Conservation (phyloP, 306 rosid species). For the Hippophae tibetana region DNA sequence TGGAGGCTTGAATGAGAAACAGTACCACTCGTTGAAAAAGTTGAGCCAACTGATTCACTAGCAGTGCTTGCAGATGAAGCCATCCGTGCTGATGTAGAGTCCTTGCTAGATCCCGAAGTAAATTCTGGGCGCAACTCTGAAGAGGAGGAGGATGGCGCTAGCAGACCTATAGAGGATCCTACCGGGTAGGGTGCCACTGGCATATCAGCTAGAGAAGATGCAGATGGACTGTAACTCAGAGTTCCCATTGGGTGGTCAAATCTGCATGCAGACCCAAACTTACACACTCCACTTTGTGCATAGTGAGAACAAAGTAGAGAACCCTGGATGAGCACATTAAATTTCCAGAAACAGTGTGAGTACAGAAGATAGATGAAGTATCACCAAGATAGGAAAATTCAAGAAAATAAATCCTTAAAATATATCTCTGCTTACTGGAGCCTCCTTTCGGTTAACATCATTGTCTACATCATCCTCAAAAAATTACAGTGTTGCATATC, state of each 20-base stretch:
- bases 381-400: no score
- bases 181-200: conserved; percentile 93
- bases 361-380: neutral
- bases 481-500: no score
- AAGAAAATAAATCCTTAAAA: no score
- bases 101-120: conserved; percentile 56
- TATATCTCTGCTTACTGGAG: no score
- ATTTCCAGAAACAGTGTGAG: conserved; percentile 4
- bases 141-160: conserved; percentile 85
- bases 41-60: conserved; percentile 66
- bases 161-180: conserved; percentile 70
- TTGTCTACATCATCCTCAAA: no score
- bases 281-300: conserved; percentile 80
- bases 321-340: conserved; percentile 54
- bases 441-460: no score
- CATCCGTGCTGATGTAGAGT: conserved; percentile 63
- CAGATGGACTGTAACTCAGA: conserved; percentile 86
- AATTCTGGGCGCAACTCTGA: conserved; percentile 84
- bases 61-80: conserved; percentile 68
- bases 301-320: conserved; percentile 84
- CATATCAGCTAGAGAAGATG: conserved; percentile 84
- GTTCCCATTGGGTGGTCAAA: conserved; percentile 84
- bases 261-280: conserved; percentile 85
- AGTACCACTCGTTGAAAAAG: conserved; percentile 48
- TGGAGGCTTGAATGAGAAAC: conserved; percentile 44